Evolutionary conservation across 768 basidiomycete species (phyloP).

Genomic region (Clitopilus passeckerianus): DNA sequence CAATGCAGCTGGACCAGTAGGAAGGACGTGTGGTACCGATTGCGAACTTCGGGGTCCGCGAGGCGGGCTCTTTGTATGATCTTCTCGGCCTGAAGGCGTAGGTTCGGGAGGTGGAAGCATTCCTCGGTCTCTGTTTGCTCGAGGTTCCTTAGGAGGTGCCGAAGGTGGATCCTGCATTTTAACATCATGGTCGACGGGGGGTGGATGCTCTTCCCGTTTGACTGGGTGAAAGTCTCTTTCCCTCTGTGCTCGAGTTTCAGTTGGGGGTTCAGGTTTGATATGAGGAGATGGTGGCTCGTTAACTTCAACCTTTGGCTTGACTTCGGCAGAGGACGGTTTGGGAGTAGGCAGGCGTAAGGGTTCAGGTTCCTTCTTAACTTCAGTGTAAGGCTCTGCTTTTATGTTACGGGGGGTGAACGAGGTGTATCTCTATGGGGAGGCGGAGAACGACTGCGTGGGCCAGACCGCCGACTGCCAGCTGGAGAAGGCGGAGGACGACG

Average conservation of each 20-base stretch:
- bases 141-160: neutral
- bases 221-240: neutral
- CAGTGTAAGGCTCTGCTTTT: neutral
- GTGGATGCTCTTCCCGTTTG: neutral
- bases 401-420: neutral
- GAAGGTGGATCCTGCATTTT: neutral
- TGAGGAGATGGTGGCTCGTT: neutral
- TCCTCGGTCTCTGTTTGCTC: neutral
- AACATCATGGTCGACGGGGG: neutral
- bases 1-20: constrained; percentile 12
- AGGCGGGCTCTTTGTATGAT: constrained; percentile 19
- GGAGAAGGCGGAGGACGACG: neutral
- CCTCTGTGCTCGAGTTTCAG: neutral
- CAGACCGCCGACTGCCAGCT: neutral
- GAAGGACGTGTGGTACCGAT: constrained; percentile 11
- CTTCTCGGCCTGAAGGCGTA: neutral
- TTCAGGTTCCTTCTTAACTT: neutral
- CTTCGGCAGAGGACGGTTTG: neutral
- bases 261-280: neutral
- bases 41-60: constrained; percentile 30
- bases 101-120: neutral
- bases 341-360: neutral
- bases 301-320: neutral
- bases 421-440: neutral
- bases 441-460: neutral